Base-by-base conservation (phyloP, 257 asterid genomes). In the Avicennia marina region DNA sequence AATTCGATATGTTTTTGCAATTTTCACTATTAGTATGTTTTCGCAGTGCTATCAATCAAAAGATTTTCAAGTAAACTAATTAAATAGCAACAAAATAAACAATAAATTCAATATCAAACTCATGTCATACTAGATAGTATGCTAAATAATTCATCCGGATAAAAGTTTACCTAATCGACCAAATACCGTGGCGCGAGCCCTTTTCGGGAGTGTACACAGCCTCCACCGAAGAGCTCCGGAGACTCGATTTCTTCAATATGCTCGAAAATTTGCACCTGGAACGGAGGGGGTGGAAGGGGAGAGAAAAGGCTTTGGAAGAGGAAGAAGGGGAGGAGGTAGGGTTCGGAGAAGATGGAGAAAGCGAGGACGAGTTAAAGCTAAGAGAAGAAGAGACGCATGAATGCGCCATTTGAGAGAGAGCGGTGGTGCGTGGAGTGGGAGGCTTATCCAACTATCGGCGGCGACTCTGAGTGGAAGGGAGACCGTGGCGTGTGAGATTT, bases 111-210 rank as follows among this genome's bases (percentile, higher is more conserved):
- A n/a, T n/a, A n/a, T n/a, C n/a, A n/a, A n/a, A n/a, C n/a, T n/a
- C n/a, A n/a, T n/a, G n/a, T n/a, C n/a, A n/a, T n/a, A n/a, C n/a
- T n/a, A n/a, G n/a, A n/a, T n/a, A n/a, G n/a, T n/a, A n/a, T n/a
- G n/a, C n/a, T n/a, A n/a, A n/a, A n/a, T n/a, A n/a, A n/a, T n/a
- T n/a, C n/a, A n/a, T n/a, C n/a, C n/a, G n/a, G n/a, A n/a, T n/a
- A n/a, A n/a, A n/a, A 7, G 5, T 22, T 39, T 55, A 90, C 98
- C 97, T 86, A 65, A 93, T 82, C 56, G 98, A 93, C 97, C 95
- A 89, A 74, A 89, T 56, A 65, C 94, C 94, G 24, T 26, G 19
- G 20, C 75, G 87, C 0, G 77, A 73, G 65, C 65, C 42, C 68
- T 45, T 63, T 26, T 69, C 2, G 82, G 73, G 0, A 80, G 79